Evolutionary conservation across 345 rosid genomes (phyloP).

Genomic region (Syzygium jambos): DNA sequence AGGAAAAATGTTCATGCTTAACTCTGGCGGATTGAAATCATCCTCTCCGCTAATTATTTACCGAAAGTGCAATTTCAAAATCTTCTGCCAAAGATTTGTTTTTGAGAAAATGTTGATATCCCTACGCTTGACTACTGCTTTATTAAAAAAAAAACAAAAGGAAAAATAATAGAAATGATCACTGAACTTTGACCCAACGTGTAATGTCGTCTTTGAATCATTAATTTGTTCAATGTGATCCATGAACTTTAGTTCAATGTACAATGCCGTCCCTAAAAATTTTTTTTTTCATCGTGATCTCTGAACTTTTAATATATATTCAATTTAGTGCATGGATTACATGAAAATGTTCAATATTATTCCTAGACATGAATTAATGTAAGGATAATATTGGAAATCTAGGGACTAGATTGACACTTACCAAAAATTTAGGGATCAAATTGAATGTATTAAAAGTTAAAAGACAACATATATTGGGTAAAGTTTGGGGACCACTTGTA

Average conservation of each 20-base stretch:
- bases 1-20: no score
- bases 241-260: no score
- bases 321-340: no score
- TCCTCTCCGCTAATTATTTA: background rate
- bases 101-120: background rate
- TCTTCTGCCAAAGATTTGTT: background rate
- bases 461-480: no score
- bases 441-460: no score
- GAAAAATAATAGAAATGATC: fast-evolving
- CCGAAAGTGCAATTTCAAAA: background rate
- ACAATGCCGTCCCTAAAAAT: no score
- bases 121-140: background rate
- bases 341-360: background rate
- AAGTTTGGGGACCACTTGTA: no score
- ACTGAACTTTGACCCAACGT: fast-evolving
- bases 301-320: no score
- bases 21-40: background rate
- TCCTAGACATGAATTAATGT: fast-evolving
- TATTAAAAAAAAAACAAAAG: background rate
- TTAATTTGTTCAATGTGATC: no score
- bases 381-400: fast-evolving
- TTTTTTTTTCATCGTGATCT: no score
- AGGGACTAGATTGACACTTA: no score
- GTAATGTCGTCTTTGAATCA: fast-evolving
- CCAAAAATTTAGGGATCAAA: no score